Evolutionary conservation across 495 filamentous ascomycete species (phyloP).

Genomic region (Symbiotaphrina buchneri): DNA sequence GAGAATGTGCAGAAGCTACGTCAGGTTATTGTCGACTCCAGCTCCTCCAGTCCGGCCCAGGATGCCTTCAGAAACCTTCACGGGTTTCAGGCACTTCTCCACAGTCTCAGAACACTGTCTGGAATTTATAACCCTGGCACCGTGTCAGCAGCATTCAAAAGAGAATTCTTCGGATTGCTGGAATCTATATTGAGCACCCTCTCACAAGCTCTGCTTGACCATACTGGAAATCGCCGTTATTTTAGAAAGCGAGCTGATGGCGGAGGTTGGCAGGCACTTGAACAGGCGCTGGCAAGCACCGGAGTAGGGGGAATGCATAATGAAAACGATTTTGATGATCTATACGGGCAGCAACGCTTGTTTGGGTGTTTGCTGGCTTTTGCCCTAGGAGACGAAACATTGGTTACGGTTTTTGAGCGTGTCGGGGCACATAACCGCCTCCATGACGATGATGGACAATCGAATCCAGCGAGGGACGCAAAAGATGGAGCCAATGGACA

Average conservation of each 20-base stretch:
- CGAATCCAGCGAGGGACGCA: neutral
- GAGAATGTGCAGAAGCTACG: slow-evolving; percentile 17
- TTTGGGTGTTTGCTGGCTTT: slow-evolving; percentile 75
- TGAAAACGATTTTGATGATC: slow-evolving; percentile 23
- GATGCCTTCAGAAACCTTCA: slow-evolving; percentile 67
- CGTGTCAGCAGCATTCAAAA: slow-evolving; percentile 32
- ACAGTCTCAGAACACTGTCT: slow-evolving; percentile 41
- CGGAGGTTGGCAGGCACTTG: slow-evolving; percentile 58
- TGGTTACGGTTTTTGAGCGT: slow-evolving; percentile 20
- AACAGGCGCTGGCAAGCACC: slow-evolving; percentile 39
- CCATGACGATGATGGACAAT: neutral
- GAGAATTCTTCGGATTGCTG: slow-evolving; percentile 40
- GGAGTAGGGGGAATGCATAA: slow-evolving; percentile 24
- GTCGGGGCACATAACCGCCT: neutral
- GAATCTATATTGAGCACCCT: slow-evolving; percentile 49
- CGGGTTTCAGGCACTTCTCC: slow-evolving; percentile 58
- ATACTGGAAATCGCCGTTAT: slow-evolving; percentile 71
- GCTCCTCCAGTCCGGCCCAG: slow-evolving; percentile 23
- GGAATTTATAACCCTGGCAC: slow-evolving; percentile 47
- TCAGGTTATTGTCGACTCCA: slow-evolving; percentile 30
- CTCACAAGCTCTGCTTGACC: slow-evolving; percentile 51
- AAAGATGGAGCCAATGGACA: neutral
- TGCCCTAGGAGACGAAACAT: slow-evolving; percentile 50
- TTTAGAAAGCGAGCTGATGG: slow-evolving; percentile 50
- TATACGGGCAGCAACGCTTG: slow-evolving; percentile 44